A percentile compares a stretch with the other conserved stretches of the same genome.
Conservation (phyloP, 805 yeast species). For the Kluyveromyces starmeri region DNA sequence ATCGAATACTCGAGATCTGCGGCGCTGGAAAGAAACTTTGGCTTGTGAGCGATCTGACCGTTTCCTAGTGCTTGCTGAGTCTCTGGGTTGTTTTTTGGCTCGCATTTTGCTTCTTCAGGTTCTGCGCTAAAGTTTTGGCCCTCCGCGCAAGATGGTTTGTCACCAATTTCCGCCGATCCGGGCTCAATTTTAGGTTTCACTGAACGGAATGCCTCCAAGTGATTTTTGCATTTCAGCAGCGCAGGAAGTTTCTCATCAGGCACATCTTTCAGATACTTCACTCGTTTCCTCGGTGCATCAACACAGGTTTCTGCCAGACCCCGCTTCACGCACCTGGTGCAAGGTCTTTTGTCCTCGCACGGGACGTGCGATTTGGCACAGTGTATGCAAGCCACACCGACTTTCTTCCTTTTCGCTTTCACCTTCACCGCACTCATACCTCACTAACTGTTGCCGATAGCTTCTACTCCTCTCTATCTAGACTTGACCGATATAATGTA, state of each 20-base stretch:
- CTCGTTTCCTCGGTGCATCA: slow-evolving; percentile 83
- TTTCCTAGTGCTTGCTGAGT: slow-evolving; percentile 18
- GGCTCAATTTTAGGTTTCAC: neutral
- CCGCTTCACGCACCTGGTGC: slow-evolving; percentile 64
- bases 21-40: slow-evolving; percentile 55
- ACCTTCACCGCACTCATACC: too few species aligned
- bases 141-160: neutral
- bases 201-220: neutral
- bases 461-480: too few species aligned
- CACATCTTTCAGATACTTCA: slow-evolving; percentile 68
- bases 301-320: slow-evolving; percentile 64
- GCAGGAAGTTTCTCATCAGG: slow-evolving; percentile 28
- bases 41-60: slow-evolving; percentile 22
- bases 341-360: slow-evolving; percentile 77
- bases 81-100: slow-evolving; percentile 12
- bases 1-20: slow-evolving; percentile 68
- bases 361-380: slow-evolving; percentile 90
- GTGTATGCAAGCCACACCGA: slow-evolving; percentile 80
- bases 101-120: slow-evolving; percentile 17
- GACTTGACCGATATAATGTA: too few species aligned
- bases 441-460: too few species aligned
- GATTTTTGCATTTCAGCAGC: neutral
- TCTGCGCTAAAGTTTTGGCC: slow-evolving; percentile 7
- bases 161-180: neutral
- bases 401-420: slow-evolving; percentile 56